A percentile compares a stretch with the other conserved stretches of the same genome.
These are phyloP conservation scores for Phytophthora cactorum DNA, from an alignment of 352 stramenopile genomes.

Conservation along the genomic window DNA sequence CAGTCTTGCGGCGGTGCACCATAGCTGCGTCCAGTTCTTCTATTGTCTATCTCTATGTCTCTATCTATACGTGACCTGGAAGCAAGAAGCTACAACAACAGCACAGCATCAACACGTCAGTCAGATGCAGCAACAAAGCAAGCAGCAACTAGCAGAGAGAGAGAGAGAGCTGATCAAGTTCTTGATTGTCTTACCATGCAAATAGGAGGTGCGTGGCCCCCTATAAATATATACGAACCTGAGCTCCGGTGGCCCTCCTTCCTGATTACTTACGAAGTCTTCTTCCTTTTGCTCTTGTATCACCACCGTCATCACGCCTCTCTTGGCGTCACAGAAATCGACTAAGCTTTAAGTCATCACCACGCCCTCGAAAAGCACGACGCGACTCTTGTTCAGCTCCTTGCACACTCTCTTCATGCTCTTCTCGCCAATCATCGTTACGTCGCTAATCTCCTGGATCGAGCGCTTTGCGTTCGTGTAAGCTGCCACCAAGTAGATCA, in stretches of 20 bases:
- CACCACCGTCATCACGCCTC: slow-evolving; percentile 1
- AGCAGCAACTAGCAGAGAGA: slow-evolving; percentile 12
- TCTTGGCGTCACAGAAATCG: slow-evolving; percentile 21
- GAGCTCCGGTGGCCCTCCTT: slow-evolving; percentile 25
- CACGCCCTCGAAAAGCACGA: slow-evolving; percentile 80
- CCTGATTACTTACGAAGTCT: slow-evolving; percentile 38
- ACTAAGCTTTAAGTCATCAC: slow-evolving; percentile 50
- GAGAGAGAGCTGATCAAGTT: slow-evolving; percentile 24
- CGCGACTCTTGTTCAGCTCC: slow-evolving; percentile 85
- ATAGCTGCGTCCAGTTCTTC: slow-evolving; percentile 25
- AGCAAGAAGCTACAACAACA: slow-evolving; percentile 18
- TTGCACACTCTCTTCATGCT: slow-evolving; percentile 89
- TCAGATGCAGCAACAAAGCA: slow-evolving; percentile 10
- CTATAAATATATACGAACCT: slow-evolving; percentile 74
- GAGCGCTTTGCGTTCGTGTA: slow-evolving; percentile 85
- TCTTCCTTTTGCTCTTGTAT: slow-evolving; percentile 9
- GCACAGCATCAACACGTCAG: slow-evolving; percentile 26
- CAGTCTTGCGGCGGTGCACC: not conserved
- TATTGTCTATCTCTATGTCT: slow-evolving; percentile 40
- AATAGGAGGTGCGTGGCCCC: slow-evolving; percentile 37
- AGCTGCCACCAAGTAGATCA: slow-evolving; percentile 84
- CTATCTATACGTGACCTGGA: slow-evolving; percentile 17
- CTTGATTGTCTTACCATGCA: slow-evolving; percentile 55
- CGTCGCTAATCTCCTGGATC: slow-evolving; percentile 82
- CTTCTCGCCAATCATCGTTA: slow-evolving; percentile 84